Conservation (phyloP, 345 rosid species). For the Murraya koenigii region DNA sequence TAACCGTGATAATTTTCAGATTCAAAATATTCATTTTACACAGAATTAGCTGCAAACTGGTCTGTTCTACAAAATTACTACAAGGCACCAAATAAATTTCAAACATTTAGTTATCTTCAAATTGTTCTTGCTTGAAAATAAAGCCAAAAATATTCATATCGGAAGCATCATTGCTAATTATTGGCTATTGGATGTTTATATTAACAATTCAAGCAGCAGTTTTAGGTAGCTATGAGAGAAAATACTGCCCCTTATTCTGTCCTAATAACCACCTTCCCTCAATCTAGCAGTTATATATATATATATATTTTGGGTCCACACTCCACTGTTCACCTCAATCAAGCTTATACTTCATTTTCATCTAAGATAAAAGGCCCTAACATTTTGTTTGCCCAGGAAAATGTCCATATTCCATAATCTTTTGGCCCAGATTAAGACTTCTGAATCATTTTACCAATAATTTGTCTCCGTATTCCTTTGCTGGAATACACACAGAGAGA, state of each 20-base stretch:
- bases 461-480: not conserved
- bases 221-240: not conserved
- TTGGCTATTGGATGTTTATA: not conserved
- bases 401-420: not conserved
- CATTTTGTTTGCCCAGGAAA: not conserved
- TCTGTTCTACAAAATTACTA: not conserved
- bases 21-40: not conserved
- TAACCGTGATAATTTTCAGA: conserved; percentile 9
- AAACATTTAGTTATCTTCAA: not conserved
- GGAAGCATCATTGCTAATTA: not conserved
- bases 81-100: not conserved
- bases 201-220: not conserved
- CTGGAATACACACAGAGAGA: not conserved
- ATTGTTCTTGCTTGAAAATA: not conserved
- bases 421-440: not conserved
- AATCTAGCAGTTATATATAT: not conserved
- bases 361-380: not conserved
- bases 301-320: not conserved
- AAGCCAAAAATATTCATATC: not conserved
- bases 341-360: not conserved
- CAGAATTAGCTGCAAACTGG: not conserved
- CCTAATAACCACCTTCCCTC: not conserved
- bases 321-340: not conserved
- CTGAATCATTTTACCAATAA: not conserved
- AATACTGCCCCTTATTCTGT: not conserved